Conservation (phyloP, 192 early-diverging fungal species). For the Kappamyces sp. region DNA sequence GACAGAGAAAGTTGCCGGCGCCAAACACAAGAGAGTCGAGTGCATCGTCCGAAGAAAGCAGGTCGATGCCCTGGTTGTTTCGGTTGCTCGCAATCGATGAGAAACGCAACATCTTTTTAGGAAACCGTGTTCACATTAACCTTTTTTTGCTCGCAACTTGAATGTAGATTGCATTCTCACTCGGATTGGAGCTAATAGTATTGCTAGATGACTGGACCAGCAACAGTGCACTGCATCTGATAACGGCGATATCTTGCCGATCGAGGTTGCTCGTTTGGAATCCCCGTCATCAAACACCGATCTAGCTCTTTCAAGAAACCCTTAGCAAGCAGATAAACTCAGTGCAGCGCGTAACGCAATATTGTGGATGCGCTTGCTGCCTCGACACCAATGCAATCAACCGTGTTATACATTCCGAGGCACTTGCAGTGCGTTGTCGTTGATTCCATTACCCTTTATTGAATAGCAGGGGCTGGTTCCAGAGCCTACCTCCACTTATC, state of each 20-base stretch:
- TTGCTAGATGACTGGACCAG: background rate
- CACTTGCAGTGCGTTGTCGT: conserved; percentile 2
- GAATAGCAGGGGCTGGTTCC: background rate
- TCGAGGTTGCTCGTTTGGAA: background rate
- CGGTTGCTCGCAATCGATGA: background rate
- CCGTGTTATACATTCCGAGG: background rate
- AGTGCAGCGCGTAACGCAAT: too few species aligned
- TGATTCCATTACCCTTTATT: background rate
- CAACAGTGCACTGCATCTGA: too few species aligned
- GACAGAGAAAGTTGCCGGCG: too few species aligned
- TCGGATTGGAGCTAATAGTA: conserved; percentile 7
- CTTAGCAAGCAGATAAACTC: too few species aligned
- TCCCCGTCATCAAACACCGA: too few species aligned
- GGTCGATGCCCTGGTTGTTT: conserved; percentile 12
- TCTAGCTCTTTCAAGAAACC: too few species aligned
- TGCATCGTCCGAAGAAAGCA: background rate
- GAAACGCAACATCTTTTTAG: too few species aligned
- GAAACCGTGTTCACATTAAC: too few species aligned
- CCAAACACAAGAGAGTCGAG: too few species aligned
- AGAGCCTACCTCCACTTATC: background rate
- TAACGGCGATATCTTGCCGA: background rate
- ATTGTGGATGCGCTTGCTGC: too few species aligned
- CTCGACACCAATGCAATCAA: too few species aligned
- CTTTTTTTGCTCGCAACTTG: too few species aligned
- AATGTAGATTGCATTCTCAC: background rate